phyloP scores from a whole-genome alignment of 1,284 basidiomycete species.

The Naganishia sp. region DNA sequence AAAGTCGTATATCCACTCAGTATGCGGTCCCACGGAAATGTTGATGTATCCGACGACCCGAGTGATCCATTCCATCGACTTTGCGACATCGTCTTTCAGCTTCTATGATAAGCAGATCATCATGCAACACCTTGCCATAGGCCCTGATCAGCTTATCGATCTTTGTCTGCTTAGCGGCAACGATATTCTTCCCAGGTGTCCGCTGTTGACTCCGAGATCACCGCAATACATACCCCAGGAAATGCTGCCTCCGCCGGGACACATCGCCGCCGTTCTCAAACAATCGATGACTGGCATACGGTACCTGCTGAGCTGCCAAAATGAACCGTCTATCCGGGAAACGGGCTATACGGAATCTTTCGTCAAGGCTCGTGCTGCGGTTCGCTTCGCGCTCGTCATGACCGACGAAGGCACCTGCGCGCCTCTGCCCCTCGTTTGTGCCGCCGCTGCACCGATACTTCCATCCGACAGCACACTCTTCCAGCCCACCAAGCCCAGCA shows the following conservation, averaged over 20 bases:
- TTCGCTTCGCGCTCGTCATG: conserved; percentile 89
- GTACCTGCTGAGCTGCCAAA: conserved; percentile 52
- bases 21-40: conserved; percentile 87
- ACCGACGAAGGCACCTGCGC: conserved; percentile 80
- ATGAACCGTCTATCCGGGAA: conserved; percentile 65
- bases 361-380: conserved; percentile 84
- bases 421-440: conserved; percentile 77
- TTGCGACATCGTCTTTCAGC: conserved; percentile 65
- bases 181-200: conserved; percentile 65
- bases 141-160: conserved; percentile 92
- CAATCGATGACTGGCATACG: conserved; percentile 13
- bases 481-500: conserved; percentile 57
- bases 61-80: conserved; percentile 84
- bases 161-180: conserved; percentile 88
- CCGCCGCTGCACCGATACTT: conserved; percentile 11
- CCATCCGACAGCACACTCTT: conserved; percentile 46
- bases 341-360: conserved; percentile 75
- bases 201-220: conserved; percentile 5
- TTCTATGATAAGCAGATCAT: conserved; percentile 81
- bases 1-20: conserved; percentile 91
- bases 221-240: conserved; percentile 10
- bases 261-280: conserved; percentile 62
- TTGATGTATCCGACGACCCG: conserved; percentile 89
- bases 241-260: conserved; percentile 82
- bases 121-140: conserved; percentile 71